These are phyloP conservation scores for Tetrapisispora namnaoensis DNA, from an alignment of 805 yeast species.

Conservation along the genomic window DNA sequence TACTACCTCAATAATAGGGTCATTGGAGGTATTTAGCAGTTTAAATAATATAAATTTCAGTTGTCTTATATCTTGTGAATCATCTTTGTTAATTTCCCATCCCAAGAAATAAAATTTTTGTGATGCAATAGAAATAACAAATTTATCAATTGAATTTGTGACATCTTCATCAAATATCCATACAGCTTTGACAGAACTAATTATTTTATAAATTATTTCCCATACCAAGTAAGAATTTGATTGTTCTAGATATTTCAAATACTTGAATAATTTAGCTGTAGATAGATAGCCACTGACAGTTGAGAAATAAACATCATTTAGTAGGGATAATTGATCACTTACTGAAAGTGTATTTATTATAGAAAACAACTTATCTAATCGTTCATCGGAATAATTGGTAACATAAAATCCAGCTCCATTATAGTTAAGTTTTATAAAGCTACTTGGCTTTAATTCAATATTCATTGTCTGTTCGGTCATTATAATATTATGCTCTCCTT, in stretches of 20 bases:
- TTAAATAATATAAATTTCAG: constrained; percentile 56
- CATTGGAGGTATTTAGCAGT: constrained; percentile 46
- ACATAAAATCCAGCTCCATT: constrained; percentile 69
- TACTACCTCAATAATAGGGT: constrained; percentile 37
- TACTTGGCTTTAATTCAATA: constrained; percentile 34
- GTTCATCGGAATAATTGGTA: constrained; percentile 56
- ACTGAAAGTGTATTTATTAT: constrained; percentile 50
- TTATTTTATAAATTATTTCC: constrained; percentile 45
- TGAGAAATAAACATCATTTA: constrained; percentile 65
- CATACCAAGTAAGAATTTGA: constrained; percentile 61
- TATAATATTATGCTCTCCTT: constrained; percentile 51
- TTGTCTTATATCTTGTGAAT: constrained; percentile 51
- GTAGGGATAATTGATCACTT: constrained; percentile 68
- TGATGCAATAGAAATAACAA: constrained; percentile 21
- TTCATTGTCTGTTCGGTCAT: constrained; percentile 42
- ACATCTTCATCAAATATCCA: constrained; percentile 45
- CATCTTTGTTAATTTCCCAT: constrained; percentile 42
- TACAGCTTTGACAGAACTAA: constrained; percentile 40
- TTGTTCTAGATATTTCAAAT: constrained; percentile 48
- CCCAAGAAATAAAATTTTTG: constrained; percentile 50
- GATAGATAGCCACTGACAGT: constrained; percentile 61
- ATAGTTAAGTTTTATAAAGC: constrained; percentile 60
- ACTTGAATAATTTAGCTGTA: constrained; percentile 48
- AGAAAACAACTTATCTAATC: constrained; percentile 59
- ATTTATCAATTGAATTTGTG: constrained; percentile 39